Evolutionary conservation across 371 early-diverging fungal genomes (phyloP), one percentile per base, ranked within the genome.

Genomic region (Smittium culicis): DNA sequence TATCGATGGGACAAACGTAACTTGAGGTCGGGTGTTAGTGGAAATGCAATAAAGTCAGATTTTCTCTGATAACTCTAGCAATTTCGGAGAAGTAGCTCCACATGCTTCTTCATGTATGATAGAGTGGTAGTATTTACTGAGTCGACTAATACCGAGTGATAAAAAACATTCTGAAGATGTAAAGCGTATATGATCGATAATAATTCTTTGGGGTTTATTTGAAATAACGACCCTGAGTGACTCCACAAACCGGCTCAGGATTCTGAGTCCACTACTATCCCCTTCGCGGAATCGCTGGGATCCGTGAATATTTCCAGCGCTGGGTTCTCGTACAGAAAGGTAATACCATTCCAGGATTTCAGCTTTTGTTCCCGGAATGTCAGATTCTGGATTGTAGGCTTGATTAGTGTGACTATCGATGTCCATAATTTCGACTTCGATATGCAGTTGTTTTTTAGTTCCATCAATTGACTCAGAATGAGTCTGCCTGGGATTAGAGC

Each of bases 1-100:
- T 3, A n/a, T n/a, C 5, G 57, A n/a, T 25, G 57, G 11, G 5
- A 57, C 11, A 25, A 16, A 57, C 5, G 14, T n/a, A 14, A 62
- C 30, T 62, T 62, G 62, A 24, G 62, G 62, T 27, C 62, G 62
- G 30, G 62, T 62, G 27, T 35, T 30, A 2, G 16, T 34, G 14
- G 14, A 2, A 14, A 62, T 5, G 25, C 62, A 30, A 30, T 62
- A 32, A 2, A 8, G 8, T 31, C 62, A 62, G 25, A 62, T 35
- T 24, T 20, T 5, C 25, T 62, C 62, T 20, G 30, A 32, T 25
- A 62, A 2, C 5, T 30, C 30, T 30, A 62, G 62, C 2, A 34
- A 30, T 32, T 14, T 27, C 24, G 62, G 30, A 2, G 8, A 17
- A 8, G 62, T 62, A 8, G 29, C 62, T 30, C 35, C 62, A 25